These are phyloP conservation scores for Draba incana DNA, from an alignment of 345 rosid species.

Conservation along the genomic window DNA sequence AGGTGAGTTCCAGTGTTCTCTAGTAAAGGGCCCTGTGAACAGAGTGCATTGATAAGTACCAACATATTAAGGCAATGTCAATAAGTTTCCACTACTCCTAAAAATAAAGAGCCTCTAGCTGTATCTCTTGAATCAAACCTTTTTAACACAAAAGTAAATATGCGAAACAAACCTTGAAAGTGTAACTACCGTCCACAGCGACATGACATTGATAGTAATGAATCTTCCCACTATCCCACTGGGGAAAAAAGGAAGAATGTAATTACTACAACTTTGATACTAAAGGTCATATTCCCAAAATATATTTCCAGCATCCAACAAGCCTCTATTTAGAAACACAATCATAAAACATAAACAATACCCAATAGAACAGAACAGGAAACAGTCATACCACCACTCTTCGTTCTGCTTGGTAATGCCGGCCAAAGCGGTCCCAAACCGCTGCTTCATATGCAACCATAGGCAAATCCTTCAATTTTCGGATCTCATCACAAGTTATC, in stretches of 20 bases:
- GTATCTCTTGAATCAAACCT: not conserved
- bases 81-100: not conserved
- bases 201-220: slow-evolving; percentile 63
- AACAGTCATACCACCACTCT: slow-evolving; percentile 33
- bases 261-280: slow-evolving; percentile 1
- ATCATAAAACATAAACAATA: not conserved
- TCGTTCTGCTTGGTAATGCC: not conserved
- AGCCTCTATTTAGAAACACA: not conserved
- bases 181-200: slow-evolving; percentile 45
- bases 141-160: not conserved
- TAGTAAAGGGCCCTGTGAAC: slow-evolving; percentile 63
- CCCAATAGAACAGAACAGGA: not conserved
- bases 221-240: slow-evolving; percentile 67
- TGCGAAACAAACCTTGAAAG: slow-evolving; percentile 54
- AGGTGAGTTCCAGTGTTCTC: slow-evolving; percentile 53
- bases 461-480: slow-evolving; percentile 43
- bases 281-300: not conserved
- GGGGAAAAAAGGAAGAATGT: slow-evolving; percentile 18
- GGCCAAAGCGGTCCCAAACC: slow-evolving; percentile 48
- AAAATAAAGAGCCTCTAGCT: too few relatives aligned
- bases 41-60: not conserved
- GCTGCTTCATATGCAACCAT: slow-evolving; percentile 55
- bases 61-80: not conserved
- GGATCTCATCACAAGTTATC: slow-evolving; percentile 48
- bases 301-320: not conserved